phyloP scores from a whole-genome alignment of 176 grass and related monocot genomes.

The Zoysia japonica region DNA sequence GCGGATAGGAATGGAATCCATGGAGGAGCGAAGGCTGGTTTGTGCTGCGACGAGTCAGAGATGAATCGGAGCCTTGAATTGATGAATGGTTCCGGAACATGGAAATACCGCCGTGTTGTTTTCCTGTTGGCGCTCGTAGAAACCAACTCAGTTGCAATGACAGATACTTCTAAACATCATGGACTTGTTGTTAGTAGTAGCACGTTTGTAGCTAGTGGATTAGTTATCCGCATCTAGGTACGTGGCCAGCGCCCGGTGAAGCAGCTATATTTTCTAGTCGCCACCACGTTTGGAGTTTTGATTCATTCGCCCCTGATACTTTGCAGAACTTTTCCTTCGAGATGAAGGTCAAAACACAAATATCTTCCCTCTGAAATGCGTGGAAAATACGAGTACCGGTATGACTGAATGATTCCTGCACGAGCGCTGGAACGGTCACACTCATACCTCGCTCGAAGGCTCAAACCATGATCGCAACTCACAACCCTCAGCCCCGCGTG shows the following conservation, averaged over 20 bases:
- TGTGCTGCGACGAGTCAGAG: neutral
- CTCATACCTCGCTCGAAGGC: too few relatives aligned
- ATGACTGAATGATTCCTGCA: too few relatives aligned
- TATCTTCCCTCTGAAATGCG: too few relatives aligned
- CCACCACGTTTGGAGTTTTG: conserved; percentile 20
- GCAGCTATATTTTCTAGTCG: neutral
- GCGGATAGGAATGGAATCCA: neutral
- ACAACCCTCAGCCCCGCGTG: too few relatives aligned
- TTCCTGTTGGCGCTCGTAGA: conserved; percentile 30
- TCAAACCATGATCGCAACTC: too few relatives aligned
- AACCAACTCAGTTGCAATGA: neutral
- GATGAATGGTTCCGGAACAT: neutral
- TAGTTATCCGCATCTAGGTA: neutral
- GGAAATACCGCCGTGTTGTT: conserved; percentile 15
- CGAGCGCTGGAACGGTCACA: too few relatives aligned
- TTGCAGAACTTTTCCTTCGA: neutral
- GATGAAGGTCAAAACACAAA: neutral
- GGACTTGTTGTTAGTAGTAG: neutral
- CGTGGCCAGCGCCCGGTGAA: neutral
- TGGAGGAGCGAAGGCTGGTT: neutral
- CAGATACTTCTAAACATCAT: neutral
- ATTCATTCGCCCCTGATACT: neutral
- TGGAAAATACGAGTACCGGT: too few relatives aligned
- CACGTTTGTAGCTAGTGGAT: neutral
- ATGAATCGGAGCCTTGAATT: neutral